phyloP scores from a whole-genome alignment of 495 filamentous ascomycete species.

The Tuber calosporum region DNA sequence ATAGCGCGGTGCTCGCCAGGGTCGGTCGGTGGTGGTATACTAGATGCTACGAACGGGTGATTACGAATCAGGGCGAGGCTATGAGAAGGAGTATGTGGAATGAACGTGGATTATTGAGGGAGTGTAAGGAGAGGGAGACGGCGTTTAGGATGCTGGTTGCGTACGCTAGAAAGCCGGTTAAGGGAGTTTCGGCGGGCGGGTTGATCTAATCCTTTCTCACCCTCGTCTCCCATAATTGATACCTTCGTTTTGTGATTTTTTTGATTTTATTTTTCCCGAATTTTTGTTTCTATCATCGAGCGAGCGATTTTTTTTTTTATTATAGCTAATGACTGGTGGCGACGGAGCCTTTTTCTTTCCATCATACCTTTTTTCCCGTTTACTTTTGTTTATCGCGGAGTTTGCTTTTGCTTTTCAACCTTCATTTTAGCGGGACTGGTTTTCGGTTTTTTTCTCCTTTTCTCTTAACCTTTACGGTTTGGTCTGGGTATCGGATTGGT shows the following conservation, averaged over 20 bases:
- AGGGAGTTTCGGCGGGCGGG: constrained; percentile 13
- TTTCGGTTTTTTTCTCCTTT: not conserved
- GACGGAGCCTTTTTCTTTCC: not conserved
- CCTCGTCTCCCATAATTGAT: not conserved
- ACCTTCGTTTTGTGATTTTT: not conserved
- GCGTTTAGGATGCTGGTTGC: constrained; percentile 87
- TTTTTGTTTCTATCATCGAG: not conserved
- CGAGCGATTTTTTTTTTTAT: not conserved
- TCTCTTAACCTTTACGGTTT: not conserved
- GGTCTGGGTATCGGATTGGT: not conserved
- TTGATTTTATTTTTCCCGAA: not conserved
- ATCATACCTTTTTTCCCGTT: not conserved
- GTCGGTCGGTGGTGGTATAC: constrained; percentile 97
- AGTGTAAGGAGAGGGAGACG: constrained; percentile 78
- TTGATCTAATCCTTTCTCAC: not conserved
- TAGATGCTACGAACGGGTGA: constrained; percentile 72
- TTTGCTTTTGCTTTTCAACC: not conserved
- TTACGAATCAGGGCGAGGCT: constrained; percentile 49
- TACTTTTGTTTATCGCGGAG: not conserved
- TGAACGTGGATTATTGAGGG: constrained; percentile 65
- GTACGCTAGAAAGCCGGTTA: constrained; percentile 70
- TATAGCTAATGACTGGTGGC: not conserved
- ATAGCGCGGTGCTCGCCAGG: constrained; percentile 72
- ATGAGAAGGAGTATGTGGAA: constrained; percentile 64
- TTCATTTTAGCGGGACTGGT: not conserved